Base-by-base conservation (phyloP, 805 yeast genomes). In the Candida arabinofermentans region DNA sequence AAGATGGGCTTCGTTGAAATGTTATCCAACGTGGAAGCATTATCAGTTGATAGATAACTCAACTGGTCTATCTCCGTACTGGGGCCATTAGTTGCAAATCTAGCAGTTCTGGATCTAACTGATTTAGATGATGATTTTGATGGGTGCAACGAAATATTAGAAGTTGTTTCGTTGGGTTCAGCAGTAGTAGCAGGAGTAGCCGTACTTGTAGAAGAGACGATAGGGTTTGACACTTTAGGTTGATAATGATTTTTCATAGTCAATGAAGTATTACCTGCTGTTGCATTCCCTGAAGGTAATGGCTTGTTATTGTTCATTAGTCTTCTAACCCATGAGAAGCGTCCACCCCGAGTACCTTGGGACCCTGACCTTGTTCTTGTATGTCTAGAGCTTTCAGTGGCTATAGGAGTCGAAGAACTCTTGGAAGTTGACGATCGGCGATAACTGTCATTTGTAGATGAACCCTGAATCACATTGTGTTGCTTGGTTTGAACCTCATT, bases 1-100 rank as follows among this genome's bases (percentile, higher is more conserved):
- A 72, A 65, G 27, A 75, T 59, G 1, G 79, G 79, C 26, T 60
- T 66, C 3, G 79, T 75, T 45, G 77, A 70, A 36, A 68, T 59
- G 44, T 73, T 73, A 33, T 57, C 61, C 13, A 51, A 26, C 1
- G 57, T 48, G 4, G 53, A 49, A 7, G 44, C 44, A 24, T 53
- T 58, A 2, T 46, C 47, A 24, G 40, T 47, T 36, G 51, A 49
- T 23, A 43, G 13, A 26, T 22, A 49, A 40, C 59, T 54, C 2
- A 34, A 16, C 22, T 45, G 44, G 26, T 52, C 57, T 5, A 39
- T 19, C 17, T 37, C 40, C 4, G 32, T 29, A 7, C 26, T 26
- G n/a, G 7, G 18, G 8, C 4, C n/a, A 24, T 22, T 17, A 14
- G 31, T 18, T 18, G 27, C 18, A 9, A n/a, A n/a, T n/a, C 44